Base-by-base conservation (phyloP, 83 land plant genomes). In the Larix sibirica region DNA sequence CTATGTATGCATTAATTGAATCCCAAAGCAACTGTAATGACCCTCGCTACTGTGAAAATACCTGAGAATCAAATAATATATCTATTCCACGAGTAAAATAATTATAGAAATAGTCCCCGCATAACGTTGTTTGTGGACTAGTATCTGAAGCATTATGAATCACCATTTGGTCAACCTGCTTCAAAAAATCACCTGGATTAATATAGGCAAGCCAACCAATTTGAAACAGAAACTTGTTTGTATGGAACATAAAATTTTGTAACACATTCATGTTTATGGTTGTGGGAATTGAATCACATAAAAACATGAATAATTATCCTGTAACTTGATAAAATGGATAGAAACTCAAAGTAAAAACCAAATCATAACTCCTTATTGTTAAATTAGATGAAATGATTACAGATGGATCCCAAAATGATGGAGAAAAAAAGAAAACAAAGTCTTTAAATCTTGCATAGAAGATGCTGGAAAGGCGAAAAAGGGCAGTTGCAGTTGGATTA, bases 11-110 rank as follows among this genome's bases (percentile, higher is more conserved):
- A 44, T 3, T 44, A 38, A 12, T 21, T 44, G 58, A 42, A 44
- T 74, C 3, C 58, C n/a, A 20, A 44, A 3, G 44, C 5, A 44
- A 67, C 59, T 13, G 59, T 54, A 54, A 67, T 44, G 23, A 74
- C 44, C 18, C 7, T 54, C 26, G 14, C 59, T 44, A 79, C 42
- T 16, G 36, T 31, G 26, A 83, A 82, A 62, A n/a, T 63, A 97
- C 99, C 99, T 97, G 96, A 13, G 98, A 96, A 84, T 97, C 99
- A 89, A 97, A 97, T 83, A 97, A 77, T 67, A 97, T 97, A 86
- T 97, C 99, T 74, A 97, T 77, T 13, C 99, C 99, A 74, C 99
- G 96, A 28, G 95, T 81, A 71, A 95, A 97, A 80, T 95, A 97
- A 81, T 97, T 97, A 79, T 97, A 97, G 73, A 97, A 97, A 66